Conservation (phyloP, 116 monocot genomes). For the Cymodocea nodosa region DNA sequence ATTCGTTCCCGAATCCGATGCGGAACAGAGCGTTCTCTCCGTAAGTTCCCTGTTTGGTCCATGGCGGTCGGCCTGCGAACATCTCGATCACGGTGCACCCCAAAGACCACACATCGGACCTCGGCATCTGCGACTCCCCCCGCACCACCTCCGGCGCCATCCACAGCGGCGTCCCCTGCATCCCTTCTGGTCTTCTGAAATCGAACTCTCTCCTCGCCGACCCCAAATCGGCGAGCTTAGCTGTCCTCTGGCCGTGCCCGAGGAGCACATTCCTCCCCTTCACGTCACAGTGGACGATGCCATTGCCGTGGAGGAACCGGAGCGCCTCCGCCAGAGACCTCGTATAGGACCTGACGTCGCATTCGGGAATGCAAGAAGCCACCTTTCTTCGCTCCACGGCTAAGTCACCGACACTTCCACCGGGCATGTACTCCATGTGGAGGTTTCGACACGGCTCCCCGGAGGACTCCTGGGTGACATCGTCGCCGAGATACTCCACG, state of each 20-base stretch:
- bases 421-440: conserved; percentile 28
- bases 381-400: not conserved
- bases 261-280: conserved; percentile 37
- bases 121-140: conserved; percentile 11
- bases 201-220: conserved; percentile 12
- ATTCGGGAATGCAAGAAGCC: conserved; percentile 11
- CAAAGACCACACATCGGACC: conserved; percentile 37
- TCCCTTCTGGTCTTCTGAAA: not conserved
- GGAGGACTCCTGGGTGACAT: conserved; percentile 1
- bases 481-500: conserved; percentile 23
- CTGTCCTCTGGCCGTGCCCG: conserved; percentile 8
- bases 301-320: conserved; percentile 17
- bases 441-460: conserved; percentile 8
- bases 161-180: conserved; percentile 37
- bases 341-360: conserved; percentile 15
- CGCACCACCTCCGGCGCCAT: conserved; percentile 44
- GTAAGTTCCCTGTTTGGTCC: conserved; percentile 13
- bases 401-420: conserved; percentile 22
- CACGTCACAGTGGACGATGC: conserved; percentile 35
- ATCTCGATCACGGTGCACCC: conserved; percentile 52
- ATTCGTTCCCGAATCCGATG: conserved; percentile 16
- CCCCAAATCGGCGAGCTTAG: conserved; percentile 40
- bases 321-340: conserved; percentile 20
- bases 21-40: conserved; percentile 14
- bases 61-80: conserved; percentile 25